phyloP scores from a whole-genome alignment of 2,329 filamentous ascomycete species.

The Volutella citrinella region DNA sequence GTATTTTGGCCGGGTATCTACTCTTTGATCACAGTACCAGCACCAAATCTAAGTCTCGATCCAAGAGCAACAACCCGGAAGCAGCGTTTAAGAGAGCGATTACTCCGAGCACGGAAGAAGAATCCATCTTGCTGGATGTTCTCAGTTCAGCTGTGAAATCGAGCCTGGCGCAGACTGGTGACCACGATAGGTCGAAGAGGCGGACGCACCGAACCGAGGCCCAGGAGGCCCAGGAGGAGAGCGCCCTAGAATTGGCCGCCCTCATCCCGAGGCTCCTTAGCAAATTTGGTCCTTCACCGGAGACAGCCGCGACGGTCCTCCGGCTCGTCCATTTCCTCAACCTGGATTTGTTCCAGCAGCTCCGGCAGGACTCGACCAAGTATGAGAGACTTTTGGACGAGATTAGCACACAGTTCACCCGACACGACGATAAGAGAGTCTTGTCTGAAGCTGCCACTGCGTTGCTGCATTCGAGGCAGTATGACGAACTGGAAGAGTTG shows the following conservation, averaged over 20 bases:
- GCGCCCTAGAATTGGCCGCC: constrained; percentile 72
- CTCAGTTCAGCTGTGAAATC: constrained; percentile 79
- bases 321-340: constrained; percentile 84
- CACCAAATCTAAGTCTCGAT: constrained; percentile 46
- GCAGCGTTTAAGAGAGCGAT: constrained; percentile 67
- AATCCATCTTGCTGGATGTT: constrained; percentile 82
- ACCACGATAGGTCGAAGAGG: constrained; percentile 60
- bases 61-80: constrained; percentile 53
- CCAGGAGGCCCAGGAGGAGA: constrained; percentile 71
- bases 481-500: constrained; percentile 84
- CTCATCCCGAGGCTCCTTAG: constrained; percentile 83
- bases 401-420: constrained; percentile 88
- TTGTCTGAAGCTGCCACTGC: constrained; percentile 80
- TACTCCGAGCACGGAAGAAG: constrained; percentile 72
- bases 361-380: constrained; percentile 79
- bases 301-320: constrained; percentile 81
- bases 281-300: constrained; percentile 88
- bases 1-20: constrained; percentile 82
- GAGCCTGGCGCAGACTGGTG: constrained; percentile 63
- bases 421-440: constrained; percentile 85
- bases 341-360: constrained; percentile 80
- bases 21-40: constrained; percentile 84
- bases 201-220: constrained; percentile 60
- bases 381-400: constrained; percentile 84
- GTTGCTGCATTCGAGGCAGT: constrained; percentile 79